Conservation (phyloP, 169 alveolate species). For the Babesia ovis region DNA sequence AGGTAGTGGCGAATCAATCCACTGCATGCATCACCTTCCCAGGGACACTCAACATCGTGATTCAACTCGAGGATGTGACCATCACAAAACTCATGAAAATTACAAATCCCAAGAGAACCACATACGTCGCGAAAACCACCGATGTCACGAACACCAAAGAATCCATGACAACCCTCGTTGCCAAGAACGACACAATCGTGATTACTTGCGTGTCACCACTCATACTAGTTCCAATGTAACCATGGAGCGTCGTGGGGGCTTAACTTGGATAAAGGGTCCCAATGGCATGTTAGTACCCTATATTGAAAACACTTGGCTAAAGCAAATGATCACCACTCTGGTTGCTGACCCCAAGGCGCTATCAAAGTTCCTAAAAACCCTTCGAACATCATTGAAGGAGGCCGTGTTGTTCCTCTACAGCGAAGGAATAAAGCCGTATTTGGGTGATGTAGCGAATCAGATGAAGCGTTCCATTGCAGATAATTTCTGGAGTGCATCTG, state of each 20-base stretch:
- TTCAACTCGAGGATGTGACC: conserved; percentile 1
- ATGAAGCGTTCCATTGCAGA: conserved; percentile 78
- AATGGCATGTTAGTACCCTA: conserved; percentile 66
- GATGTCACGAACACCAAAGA: too few species aligned
- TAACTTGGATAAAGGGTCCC: conserved; percentile 68
- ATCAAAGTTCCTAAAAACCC: conserved; percentile 59
- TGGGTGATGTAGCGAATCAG: conserved; percentile 81
- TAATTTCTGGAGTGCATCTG: conserved; percentile 81
- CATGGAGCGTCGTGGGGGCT: conserved; percentile 75
- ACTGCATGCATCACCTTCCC: not conserved
- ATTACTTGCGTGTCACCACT: not conserved
- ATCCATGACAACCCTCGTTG: not conserved
- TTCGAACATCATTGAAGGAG: conserved; percentile 69
- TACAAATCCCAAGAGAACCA: too few species aligned
- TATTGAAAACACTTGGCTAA: conserved; percentile 78
- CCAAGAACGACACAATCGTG: conserved; percentile 22
- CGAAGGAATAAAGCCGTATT: conserved; percentile 77
- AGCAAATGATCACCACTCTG: conserved; percentile 66
- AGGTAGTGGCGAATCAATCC: not conserved
- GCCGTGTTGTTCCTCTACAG: conserved; percentile 73
- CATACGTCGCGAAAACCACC: too few species aligned
- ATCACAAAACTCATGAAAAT: too few species aligned
- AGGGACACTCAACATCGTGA: not conserved
- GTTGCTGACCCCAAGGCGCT: conserved; percentile 60
- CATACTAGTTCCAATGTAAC: not conserved